Evolutionary conservation across 2,329 filamentous ascomycete genomes (phyloP), one percentile per base, ranked within the genome.

Genomic region (Cytospora mali): DNA sequence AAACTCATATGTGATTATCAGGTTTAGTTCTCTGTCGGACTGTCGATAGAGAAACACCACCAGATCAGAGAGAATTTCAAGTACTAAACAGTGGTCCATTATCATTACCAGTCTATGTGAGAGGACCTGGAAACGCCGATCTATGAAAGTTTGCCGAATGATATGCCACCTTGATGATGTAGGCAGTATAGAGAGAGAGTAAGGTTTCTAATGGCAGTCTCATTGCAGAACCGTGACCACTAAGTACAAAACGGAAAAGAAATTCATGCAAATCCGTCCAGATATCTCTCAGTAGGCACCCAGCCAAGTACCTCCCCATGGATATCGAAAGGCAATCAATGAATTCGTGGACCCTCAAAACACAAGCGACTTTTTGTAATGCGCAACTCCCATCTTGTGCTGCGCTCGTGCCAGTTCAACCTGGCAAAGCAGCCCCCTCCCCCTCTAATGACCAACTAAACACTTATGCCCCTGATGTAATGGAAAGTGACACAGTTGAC

Each of bases 391-490:
- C 55, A 39, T 58, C 51, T 55, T 50, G 55, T 62, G 58, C 56
- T 50, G 62, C 62, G 25, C 58, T 49, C 27, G 51, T 55, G 64
- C 62, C 64, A 54, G 52, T 29, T 55, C 39, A 58, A 49, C 31
- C 50, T 64, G 64, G 62, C 64, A 59, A 58, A 50, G 62, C 59
- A 62, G 62, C 60, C 35, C 63, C 65, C 62, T 62, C 59, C 60
- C 63, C 66, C 64, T 66, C 65, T 66, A 67, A 60, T 57, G 59
- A 65, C 61, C 59, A 61, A 66, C 65, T 57, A 58, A 63, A 52
- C 63, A 62, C 59, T 58, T 59, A 64, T 60, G 60, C 59, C 61
- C 54, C 64, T 59, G 49, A 57, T 56, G 35, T 52, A 52, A 62
- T 46, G 55, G 50, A 58, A 63, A 50, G 35, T 31, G 61, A 61